Percentiles rank a stretch among this genome's conserved stretches.
These are phyloP conservation scores for Rickenella mellea DNA, from an alignment of 768 basidiomycete genomes.

Conservation along the genomic window DNA sequence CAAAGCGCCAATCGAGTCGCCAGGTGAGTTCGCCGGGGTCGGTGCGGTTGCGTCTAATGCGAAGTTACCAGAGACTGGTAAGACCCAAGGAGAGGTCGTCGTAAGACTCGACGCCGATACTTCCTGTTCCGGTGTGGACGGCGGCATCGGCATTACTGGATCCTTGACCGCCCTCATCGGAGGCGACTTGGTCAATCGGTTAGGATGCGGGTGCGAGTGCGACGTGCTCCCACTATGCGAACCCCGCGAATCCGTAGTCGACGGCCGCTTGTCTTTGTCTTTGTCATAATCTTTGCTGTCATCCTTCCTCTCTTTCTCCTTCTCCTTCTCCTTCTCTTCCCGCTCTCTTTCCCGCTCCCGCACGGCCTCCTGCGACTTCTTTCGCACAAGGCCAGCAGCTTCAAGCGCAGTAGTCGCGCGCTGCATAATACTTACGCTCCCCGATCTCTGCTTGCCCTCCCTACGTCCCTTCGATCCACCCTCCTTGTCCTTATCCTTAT, in stretches of 20 bases:
- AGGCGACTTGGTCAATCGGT: constrained; percentile 61
- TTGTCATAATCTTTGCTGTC: constrained; percentile 7
- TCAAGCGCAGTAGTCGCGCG: constrained; percentile 87
- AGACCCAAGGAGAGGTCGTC: constrained; percentile 67
- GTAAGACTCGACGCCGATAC: constrained; percentile 23
- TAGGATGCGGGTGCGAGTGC: constrained; percentile 45
- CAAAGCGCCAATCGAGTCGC: constrained; percentile 39
- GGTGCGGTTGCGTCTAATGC: constrained; percentile 25
- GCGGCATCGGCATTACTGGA: constrained; percentile 35
- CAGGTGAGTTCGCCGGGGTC: constrained; percentile 45
- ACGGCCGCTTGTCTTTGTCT: constrained; percentile 5
- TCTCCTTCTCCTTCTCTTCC: constrained; percentile 25
- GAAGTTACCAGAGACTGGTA: constrained; percentile 38
- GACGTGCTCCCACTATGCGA: no score
- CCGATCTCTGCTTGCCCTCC: constrained; percentile 58
- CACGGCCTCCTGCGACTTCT: constrained; percentile 72
- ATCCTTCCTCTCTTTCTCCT: constrained; percentile 25
- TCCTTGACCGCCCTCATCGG: constrained; percentile 45
- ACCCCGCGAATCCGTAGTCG: background rate
- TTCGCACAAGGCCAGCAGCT: constrained; percentile 74
- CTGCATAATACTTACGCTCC: constrained; percentile 94
- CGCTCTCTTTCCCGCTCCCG: constrained; percentile 51
- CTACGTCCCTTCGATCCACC: constrained; percentile 39
- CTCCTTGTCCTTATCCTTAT: constrained; percentile 21
- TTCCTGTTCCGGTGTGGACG: constrained; percentile 34